Conservation (phyloP, 1,284 basidiomycete species). For the Sanghuangporus sanghuang region DNA sequence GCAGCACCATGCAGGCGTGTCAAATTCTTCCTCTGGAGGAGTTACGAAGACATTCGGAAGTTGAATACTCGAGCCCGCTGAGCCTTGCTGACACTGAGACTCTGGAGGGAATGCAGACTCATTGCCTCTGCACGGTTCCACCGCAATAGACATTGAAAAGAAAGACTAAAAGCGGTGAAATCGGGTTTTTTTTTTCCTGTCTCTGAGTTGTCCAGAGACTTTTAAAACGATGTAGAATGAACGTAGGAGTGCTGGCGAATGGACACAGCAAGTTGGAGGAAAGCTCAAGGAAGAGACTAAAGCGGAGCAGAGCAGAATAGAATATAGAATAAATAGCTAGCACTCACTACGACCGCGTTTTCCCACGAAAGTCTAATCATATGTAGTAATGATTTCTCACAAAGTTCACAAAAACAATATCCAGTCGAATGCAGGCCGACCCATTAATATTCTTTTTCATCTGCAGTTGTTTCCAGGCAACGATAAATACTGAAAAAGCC, state of each 20-base stretch:
- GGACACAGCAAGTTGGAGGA: constrained; percentile 8
- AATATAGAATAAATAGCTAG: no score
- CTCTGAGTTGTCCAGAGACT: neutral
- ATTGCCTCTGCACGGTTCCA: neutral
- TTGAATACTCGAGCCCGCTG: neutral
- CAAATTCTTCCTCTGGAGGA: constrained; percentile 66
- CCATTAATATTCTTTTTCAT: no score
- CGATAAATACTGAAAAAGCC: no score
- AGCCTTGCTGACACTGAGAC: neutral
- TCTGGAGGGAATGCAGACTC: neutral
- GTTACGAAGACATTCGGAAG: constrained; percentile 58
- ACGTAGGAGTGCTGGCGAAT: neutral
- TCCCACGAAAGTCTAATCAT: no score
- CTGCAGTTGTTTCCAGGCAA: no score
- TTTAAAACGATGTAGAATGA: neutral
- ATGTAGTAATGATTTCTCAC: no score
- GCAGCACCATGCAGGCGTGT: constrained; percentile 55
- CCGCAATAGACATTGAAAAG: neutral
- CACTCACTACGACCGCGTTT: no score
- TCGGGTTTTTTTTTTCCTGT: neutral
- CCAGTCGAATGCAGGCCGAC: no score
- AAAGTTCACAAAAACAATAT: no score
- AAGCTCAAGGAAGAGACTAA: neutral
- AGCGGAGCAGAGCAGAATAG: no score
- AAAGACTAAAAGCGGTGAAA: neutral